A percentile compares a stretch with the other conserved stretches of the same genome.
phyloP scores from a whole-genome alignment of 805 yeast genomes.

The Priceomyces haplophilus region DNA sequence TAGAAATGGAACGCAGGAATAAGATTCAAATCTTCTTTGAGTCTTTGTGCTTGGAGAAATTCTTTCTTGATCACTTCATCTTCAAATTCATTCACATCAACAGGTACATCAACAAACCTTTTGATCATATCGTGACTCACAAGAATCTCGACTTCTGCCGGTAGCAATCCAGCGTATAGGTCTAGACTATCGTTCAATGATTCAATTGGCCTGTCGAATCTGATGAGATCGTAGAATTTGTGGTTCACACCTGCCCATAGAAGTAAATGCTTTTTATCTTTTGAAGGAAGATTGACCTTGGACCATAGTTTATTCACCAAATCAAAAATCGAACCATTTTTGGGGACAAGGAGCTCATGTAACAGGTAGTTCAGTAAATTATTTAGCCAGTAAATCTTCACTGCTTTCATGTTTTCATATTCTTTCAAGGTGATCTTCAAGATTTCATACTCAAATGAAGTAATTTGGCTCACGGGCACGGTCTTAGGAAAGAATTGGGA shows the following conservation, averaged over 20 bases:
- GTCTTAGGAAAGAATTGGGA: slow-evolving; percentile 41
- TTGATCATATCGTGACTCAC: slow-evolving; percentile 33
- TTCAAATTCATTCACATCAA: slow-evolving; percentile 20
- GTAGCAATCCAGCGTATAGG: slow-evolving; percentile 41
- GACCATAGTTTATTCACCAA: slow-evolving; percentile 54
- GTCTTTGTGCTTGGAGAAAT: slow-evolving; percentile 19
- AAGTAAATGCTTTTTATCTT: slow-evolving; percentile 45
- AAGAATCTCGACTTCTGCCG: slow-evolving; percentile 40
- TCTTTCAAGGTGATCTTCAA: slow-evolving; percentile 72
- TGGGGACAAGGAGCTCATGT: slow-evolving; percentile 68
- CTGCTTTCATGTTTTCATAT: slow-evolving; percentile 67
- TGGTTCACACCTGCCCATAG: slow-evolving; percentile 55
- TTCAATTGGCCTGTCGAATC: slow-evolving; percentile 34
- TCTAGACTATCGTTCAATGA: slow-evolving; percentile 34
- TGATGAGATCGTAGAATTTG: slow-evolving; percentile 36
- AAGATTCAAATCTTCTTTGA: slow-evolving; percentile 36
- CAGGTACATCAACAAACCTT: slow-evolving; percentile 19
- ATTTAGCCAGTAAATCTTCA: slow-evolving; percentile 70
- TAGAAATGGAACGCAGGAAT: slow-evolving; percentile 75
- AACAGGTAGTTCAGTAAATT: slow-evolving; percentile 66
- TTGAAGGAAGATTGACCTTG: slow-evolving; percentile 50
- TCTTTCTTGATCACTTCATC: slow-evolving; percentile 26
- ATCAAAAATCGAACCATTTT: slow-evolving; percentile 49
- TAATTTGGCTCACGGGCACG: slow-evolving; percentile 43
- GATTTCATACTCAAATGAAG: slow-evolving; percentile 66